Percentiles rank a stretch among this genome's conserved stretches.
Conservation (phyloP, 2,329 filamentous ascomycete genomes). For the Botrytis medusae region DNA sequence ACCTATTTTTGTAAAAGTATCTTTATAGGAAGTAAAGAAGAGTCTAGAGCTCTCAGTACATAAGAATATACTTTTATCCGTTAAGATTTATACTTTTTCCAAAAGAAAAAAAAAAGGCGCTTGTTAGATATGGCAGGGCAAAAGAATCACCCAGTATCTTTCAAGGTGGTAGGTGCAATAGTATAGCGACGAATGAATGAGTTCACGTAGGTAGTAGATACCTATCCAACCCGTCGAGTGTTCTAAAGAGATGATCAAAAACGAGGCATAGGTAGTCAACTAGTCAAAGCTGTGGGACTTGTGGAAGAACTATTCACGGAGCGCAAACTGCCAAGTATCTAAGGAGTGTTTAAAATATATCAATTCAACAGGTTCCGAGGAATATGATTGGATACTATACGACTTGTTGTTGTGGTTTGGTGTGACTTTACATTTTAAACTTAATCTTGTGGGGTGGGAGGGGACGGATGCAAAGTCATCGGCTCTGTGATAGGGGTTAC, state of each 20-base stretch:
- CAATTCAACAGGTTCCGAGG: neutral
- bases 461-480: neutral
- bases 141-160: neutral
- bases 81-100: neutral
- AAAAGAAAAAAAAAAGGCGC: neutral
- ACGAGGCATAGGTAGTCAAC: neutral
- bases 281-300: neutral
- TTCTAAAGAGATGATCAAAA: neutral
- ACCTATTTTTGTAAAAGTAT: neutral
- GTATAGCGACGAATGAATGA: neutral
- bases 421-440: neutral
- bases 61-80: neutral
- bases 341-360: neutral
- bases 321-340: neutral
- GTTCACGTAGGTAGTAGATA: neutral
- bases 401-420: neutral
- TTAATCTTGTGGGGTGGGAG: neutral
- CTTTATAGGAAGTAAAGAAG: neutral
- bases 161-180: neutral
- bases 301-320: neutral
- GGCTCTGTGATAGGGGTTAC: neutral
- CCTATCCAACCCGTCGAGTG: neutral
- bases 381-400: neutral
- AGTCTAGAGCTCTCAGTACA: neutral
- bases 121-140: neutral